phyloP scores from a whole-genome alignment of 164 flowering plant species.

The Nymphaea thermarum region DNA sequence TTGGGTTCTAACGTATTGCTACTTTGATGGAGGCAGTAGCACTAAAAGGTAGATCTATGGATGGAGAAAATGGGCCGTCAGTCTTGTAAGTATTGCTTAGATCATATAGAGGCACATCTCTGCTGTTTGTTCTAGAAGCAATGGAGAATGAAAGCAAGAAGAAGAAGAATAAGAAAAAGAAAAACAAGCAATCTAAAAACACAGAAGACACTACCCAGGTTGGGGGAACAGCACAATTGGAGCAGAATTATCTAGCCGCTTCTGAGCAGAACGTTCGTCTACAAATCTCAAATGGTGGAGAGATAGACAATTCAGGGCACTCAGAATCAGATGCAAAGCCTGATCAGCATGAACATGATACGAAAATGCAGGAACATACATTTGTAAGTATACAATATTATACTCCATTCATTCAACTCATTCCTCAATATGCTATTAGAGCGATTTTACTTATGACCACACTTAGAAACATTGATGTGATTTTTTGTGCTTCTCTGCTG shows the following conservation, averaged over 20 bases:
- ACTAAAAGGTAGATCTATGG: neutral
- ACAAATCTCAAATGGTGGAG: constrained; percentile 6
- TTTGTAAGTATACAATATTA: neutral
- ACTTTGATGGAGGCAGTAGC: neutral
- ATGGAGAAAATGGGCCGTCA: neutral
- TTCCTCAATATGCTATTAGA: neutral
- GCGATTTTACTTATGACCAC: too few relatives aligned
- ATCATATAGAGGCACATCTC: neutral
- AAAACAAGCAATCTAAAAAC: constrained; percentile 29
- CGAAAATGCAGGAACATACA: neutral
- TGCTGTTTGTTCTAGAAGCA: neutral
- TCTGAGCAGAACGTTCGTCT: constrained; percentile 11
- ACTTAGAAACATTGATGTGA: too few relatives aligned
- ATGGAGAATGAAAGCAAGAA: constrained; percentile 48
- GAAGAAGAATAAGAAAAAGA: constrained; percentile 52
- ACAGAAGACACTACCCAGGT: constrained; percentile 10
- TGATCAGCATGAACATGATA: constrained; percentile 11
- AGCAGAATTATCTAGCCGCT: constrained; percentile 7
- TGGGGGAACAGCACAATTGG: constrained; percentile 12
- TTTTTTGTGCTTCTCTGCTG: too few relatives aligned
- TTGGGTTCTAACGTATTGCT: neutral
- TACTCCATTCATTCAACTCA: neutral
- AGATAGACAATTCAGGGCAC: constrained; percentile 8
- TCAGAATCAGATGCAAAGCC: constrained; percentile 12
- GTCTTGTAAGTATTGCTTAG: neutral